Percentiles rank a stretch among this genome's conserved stretches.
Conservation (phyloP, 495 filamentous ascomycete genomes). For the Xylaria bambusicola region DNA sequence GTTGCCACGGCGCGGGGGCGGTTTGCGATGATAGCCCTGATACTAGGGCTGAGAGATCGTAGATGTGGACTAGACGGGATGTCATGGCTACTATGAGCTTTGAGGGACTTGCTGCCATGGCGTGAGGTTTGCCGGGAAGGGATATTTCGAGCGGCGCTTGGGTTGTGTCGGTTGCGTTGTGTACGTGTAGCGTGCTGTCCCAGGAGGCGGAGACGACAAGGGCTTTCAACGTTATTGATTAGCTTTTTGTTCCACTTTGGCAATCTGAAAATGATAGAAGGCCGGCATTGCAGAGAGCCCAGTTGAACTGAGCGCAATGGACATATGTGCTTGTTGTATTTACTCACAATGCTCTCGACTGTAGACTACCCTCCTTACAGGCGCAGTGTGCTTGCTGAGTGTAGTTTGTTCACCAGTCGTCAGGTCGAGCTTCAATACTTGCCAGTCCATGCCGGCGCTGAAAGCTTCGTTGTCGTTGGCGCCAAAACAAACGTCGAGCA, state of each 20-base stretch:
- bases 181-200: conserved; percentile 87
- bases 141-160: conserved; percentile 57
- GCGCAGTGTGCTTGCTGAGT: conserved; percentile 73
- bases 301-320: background rate
- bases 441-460: conserved; percentile 80
- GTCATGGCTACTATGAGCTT: conserved; percentile 96
- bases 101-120: conserved; percentile 74
- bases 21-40: conserved; percentile 51
- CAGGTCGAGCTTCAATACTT: conserved; percentile 79
- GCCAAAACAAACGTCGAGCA: conserved; percentile 91
- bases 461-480: conserved; percentile 77
- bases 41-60: conserved; percentile 74
- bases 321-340: background rate
- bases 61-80: conserved; percentile 86
- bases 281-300: background rate
- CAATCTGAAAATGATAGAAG: background rate
- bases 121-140: conserved; percentile 84
- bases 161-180: conserved; percentile 55
- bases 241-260: background rate
- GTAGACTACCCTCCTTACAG: conserved; percentile 83
- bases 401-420: conserved; percentile 68
- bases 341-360: conserved; percentile 66
- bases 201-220: conserved; percentile 87
- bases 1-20: conserved; percentile 76
- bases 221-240: conserved; percentile 31